Evolutionary conservation across 1,284 basidiomycete species (phyloP), one percentile per base, ranked within the genome.

Genomic region (Marasmius oreades): DNA sequence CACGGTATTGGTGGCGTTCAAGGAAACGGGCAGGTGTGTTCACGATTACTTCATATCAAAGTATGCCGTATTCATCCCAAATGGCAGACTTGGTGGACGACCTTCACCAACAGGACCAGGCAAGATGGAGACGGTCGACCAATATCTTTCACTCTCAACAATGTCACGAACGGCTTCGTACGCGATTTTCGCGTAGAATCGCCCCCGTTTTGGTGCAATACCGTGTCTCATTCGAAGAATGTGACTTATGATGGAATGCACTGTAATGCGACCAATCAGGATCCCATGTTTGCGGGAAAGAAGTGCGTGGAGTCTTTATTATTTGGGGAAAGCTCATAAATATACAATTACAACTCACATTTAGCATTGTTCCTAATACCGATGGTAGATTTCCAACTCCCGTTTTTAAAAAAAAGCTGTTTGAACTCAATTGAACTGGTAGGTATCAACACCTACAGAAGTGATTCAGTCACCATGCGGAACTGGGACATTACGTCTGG

Each of bases 121-220:
- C 69, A 67, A 58, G 83, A 82, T 65, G 84, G 84, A 20, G 80
- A 84, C 60, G 82, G 82, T 1, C 78, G 85, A 16, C 85, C 86
- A 1, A 82, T 88, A 60, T 73, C 82, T 3, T 69, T 88, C 45
- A 83, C 84, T 0, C 64, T 88, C 28, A 78, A 70, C 56, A 71
- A 81, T 53, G 81, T 74, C 7, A 73, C 69, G 11, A 71, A 77
- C 47, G 85, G 72, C 1, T 63, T 67, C 0, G 72, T 87, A 12
- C 71, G 69, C 43, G 74, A 81, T 66, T 86, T 85, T 67, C 71
- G 68, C 12, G 80, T 88, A 55, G 69, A 80, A 28, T 75, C 78
- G 10, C 85, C 79, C 50, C 85, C 84, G 16, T 87, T 87, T 69
- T 88, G 83, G 84, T 81, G 82, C 59, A 83, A 84, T 60, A 73